Base-by-base conservation (phyloP, 257 asterid species). In the Jasminum sambac region DNA sequence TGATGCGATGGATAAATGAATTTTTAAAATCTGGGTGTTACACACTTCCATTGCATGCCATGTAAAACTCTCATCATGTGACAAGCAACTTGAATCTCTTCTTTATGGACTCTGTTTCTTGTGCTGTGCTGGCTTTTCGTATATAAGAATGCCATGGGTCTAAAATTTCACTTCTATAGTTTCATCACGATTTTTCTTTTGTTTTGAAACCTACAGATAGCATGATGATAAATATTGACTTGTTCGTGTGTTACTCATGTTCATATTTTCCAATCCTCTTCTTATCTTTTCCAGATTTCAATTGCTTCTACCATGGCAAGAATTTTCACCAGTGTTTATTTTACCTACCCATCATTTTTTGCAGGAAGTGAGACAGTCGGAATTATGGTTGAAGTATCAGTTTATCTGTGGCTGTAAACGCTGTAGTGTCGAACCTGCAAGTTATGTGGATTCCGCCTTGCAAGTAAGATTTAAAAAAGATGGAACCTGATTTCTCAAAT, bases 381-480 rank as follows among this genome's bases (percentile, higher is more conserved):
- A 88, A 44, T 67, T 92, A 64, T 80, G 88, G 90, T 63, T 24
- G 16, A 92, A 92, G 68, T 84, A 88, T 73, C 80, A 79, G 68
- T 92, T 92, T 57, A 58, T 4, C 10, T 92, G 98, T 73, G 40
- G 76, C 82, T 92, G 96, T 69, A 62, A 69, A 66, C 82, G 96
- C 16, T 92, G 96, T 66, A 73, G 52, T 73, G 85, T 78, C n/a
- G 64, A 69, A 37, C 89, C 96, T 64, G 36, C 68, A 25, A 68
- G 84, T 52, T 82, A 80, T 60, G 86, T 79, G 59, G 96, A 92
- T 81, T 64, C 10, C 69, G 81, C 75, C 69, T 79, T 92, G 64
- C 86, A 83, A 76, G 98, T 92, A 82, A 84, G 87, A 48, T 50
- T 63, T 3, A 48, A 0, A 11, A 36, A 63, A 11, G 7, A 14